phyloP scores from a whole-genome alignment of 2,329 filamentous ascomycete species.

The Herpotrichia juniperi region DNA sequence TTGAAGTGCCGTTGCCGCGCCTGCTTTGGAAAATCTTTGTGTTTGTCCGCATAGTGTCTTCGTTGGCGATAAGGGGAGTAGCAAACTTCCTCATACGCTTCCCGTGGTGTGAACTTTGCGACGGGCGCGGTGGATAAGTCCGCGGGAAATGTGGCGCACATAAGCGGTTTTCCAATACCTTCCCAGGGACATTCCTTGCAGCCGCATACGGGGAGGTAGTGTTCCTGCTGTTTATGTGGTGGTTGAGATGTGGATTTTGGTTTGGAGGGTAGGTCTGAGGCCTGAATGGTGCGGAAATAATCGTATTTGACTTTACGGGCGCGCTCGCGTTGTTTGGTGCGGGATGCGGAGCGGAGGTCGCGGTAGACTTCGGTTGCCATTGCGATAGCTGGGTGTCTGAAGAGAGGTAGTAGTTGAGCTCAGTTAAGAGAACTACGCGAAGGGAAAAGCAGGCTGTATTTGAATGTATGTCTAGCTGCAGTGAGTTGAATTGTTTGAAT shows the following conservation, averaged over 20 bases:
- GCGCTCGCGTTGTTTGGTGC: background rate
- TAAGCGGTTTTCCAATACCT: background rate
- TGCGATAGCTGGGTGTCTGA: background rate
- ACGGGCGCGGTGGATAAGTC: constrained; percentile 5
- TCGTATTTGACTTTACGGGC: constrained; percentile 10
- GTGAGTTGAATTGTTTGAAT: background rate
- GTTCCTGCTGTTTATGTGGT: constrained; percentile 1
- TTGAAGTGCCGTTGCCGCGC: background rate
- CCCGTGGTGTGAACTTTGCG: constrained; percentile 6
- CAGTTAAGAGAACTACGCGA: constrained; percentile 9
- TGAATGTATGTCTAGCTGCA: background rate
- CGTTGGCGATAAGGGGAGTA: background rate
- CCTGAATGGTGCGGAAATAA: constrained; percentile 6
- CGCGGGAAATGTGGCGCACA: constrained; percentile 5
- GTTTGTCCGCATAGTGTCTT: background rate
- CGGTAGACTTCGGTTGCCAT: constrained; percentile 6
- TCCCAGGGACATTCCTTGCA: background rate
- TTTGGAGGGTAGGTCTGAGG: constrained; percentile 6
- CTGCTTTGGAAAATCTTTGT: constrained; percentile 3
- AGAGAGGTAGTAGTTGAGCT: constrained; percentile 2
- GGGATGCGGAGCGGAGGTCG: constrained; percentile 11
- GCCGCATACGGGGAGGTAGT: constrained; percentile 6
- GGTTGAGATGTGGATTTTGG: background rate
- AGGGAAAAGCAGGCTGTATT: background rate
- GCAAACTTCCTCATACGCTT: constrained; percentile 8